Percentiles rank a stretch among this genome's conserved stretches.
phyloP scores from a whole-genome alignment of 192 early-diverging fungal species.

The Backusella australiensis region DNA sequence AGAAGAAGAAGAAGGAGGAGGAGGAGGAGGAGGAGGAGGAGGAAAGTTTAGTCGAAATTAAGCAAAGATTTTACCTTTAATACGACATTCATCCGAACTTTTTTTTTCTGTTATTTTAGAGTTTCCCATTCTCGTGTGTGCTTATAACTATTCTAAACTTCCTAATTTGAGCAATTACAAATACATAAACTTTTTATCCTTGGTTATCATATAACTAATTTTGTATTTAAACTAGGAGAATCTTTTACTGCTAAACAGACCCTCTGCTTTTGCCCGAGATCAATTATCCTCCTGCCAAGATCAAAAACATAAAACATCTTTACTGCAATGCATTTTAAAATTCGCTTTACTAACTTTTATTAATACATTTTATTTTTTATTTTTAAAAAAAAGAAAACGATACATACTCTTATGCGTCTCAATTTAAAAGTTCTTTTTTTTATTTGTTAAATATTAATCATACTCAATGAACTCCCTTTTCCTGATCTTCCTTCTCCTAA shows the following conservation, averaged over 20 bases:
- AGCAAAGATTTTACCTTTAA: neutral
- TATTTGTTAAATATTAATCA: neutral
- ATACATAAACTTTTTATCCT: neutral
- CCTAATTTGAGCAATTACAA: neutral
- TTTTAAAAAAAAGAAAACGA: neutral
- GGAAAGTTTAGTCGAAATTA: neutral
- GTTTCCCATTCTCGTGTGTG: too few species aligned
- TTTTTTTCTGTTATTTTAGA: neutral
- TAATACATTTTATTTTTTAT: neutral
- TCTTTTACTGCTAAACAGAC: neutral
- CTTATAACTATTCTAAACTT: neutral
- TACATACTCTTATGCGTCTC: neutral
- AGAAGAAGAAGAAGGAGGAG: neutral
- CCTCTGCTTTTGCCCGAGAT: neutral
- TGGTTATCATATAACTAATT: neutral
- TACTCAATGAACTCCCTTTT: neutral
- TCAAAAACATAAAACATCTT: neutral
- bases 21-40: too few species aligned
- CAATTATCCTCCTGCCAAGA: neutral
- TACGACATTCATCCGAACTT: neutral
- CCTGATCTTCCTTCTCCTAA: neutral
- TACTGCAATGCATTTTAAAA: neutral
- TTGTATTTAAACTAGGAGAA: neutral
- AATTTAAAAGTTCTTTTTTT: neutral
- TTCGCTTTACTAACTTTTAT: neutral